Evolutionary conservation across 2,329 filamentous ascomycete species (phyloP), one percentile per base, ranked within the genome.

Genomic region (Zymoseptoria brevis): DNA sequence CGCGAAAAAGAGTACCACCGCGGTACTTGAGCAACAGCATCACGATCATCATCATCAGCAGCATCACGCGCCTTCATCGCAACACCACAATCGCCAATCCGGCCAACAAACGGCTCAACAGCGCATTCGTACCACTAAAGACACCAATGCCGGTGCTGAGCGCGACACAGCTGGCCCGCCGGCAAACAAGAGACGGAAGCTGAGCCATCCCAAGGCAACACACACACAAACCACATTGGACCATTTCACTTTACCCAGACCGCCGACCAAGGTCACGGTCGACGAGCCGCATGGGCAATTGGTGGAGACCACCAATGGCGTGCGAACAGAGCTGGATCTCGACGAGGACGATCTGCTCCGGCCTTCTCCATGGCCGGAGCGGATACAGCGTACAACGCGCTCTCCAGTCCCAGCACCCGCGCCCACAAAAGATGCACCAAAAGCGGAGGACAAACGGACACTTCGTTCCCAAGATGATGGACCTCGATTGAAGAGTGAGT

Each of bases 401-500:
- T 61, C 59, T 19, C 60, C 64, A 55, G 19, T 41, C 19, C n/a
- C 57, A 35, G 41, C 57, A 19, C 48, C 58, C 41, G 59, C 70
- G 24, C 41, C 58, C 49, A 41, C 54, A 35, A 51, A 55, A 55
- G 67, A 65, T 45, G 60, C 59, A 13, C 65, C 67, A 60, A 72
- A 64, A 67, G 64, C 68, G 58, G 67, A 85, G 61, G 86, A 89
- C 66, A 87, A 83, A 73, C 78, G 92, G 69, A 93, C 90, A 71
- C 78, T 96, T 72, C 84, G 93, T 63, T 96, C 90, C 56, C 89
- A 95, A 69, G 90, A 96, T 71, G 83, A 82, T 68, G 88, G 87
- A 9, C 87, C 87, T 55, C 83, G 90, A 67, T 87, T 91, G 76
- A 96, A 95, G 80, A 96, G 91, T 75, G 92, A 96, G 71, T 81